A percentile compares a stretch with the other conserved stretches of the same genome.
Evolutionary conservation across 139 green algal genomes (phyloP).

Genomic region (Chlamydomonas eustigma): DNA sequence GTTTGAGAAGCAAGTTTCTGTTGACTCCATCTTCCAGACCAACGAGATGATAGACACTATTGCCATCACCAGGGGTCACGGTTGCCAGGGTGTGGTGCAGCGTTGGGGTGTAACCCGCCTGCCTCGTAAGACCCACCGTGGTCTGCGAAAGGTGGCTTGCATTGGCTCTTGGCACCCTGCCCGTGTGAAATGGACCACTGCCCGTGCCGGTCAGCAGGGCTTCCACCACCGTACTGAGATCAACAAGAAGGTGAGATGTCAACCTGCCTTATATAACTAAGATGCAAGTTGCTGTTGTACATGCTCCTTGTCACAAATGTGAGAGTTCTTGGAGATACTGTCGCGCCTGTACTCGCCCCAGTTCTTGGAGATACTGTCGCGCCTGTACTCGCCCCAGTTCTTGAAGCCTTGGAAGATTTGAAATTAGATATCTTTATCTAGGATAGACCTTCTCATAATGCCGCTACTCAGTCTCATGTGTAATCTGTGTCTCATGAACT

Average conservation of each 20-base stretch:
- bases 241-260: slow-evolving; percentile 98
- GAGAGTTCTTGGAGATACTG: too few species aligned
- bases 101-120: slow-evolving; percentile 97
- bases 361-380: too few species aligned
- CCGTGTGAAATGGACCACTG: slow-evolving; percentile 93
- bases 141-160: slow-evolving; percentile 98
- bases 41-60: slow-evolving; percentile 99
- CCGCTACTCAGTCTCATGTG: too few species aligned
- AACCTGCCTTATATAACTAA: too few species aligned
- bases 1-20: slow-evolving; percentile 90
- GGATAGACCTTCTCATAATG: too few species aligned
- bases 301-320: too few species aligned
- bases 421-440: too few species aligned
- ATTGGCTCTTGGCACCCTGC: slow-evolving; percentile 98
- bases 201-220: slow-evolving; percentile 91
- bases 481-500: too few species aligned
- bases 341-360: too few species aligned
- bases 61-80: slow-evolving; percentile 91
- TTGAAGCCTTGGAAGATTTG: too few species aligned
- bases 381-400: too few species aligned
- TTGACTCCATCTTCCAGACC: slow-evolving; percentile 83
- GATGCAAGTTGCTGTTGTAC: too few species aligned
- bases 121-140: slow-evolving; percentile 98
- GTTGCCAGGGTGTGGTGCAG: slow-evolving; percentile 95
- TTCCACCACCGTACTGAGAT: slow-evolving; percentile 99